These are phyloP conservation scores for Lenzites betulinus DNA, from an alignment of 768 basidiomycete genomes.

Conservation along the genomic window DNA sequence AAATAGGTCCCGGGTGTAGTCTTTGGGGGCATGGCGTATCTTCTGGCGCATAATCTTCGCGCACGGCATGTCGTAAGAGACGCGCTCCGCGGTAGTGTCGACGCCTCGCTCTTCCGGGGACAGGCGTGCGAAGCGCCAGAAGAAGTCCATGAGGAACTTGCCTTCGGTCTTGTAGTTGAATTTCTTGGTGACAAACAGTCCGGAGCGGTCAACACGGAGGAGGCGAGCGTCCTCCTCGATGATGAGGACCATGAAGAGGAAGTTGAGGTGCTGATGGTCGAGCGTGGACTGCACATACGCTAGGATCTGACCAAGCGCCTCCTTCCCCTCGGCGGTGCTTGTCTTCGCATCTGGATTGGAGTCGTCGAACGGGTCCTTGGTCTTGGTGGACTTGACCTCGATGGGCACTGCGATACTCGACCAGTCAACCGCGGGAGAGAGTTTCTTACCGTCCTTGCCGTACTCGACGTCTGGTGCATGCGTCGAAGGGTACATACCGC, in stretches of 20 bases:
- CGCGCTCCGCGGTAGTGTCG: neutral
- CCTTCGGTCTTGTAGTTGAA: neutral
- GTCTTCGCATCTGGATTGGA: neutral
- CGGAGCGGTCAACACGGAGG: conserved; percentile 1
- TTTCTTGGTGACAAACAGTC: neutral
- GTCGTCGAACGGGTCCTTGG: conserved; percentile 5
- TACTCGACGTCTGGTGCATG: neutral
- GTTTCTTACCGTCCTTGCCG: neutral
- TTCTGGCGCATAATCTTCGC: neutral
- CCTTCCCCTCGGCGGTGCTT: neutral
- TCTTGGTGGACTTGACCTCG: neutral
- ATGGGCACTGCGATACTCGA: neutral
- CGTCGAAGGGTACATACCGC: neutral
- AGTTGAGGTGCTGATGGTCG: neutral
- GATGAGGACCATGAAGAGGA: conserved; percentile 10
- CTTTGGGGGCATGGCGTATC: neutral
- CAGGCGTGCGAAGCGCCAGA: neutral
- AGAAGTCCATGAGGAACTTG: neutral
- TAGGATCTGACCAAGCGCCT: neutral
- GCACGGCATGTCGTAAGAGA: neutral
- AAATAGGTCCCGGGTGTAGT: neutral
- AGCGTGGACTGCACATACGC: neutral
- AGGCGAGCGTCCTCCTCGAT: conserved; percentile 1
- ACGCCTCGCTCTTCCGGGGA: neutral
- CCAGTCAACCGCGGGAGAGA: neutral